Evolutionary conservation across 1,284 basidiomycete genomes (phyloP), one percentile per base, ranked within the genome.

Genomic region (Butyriboletus pseudospeciosus): DNA sequence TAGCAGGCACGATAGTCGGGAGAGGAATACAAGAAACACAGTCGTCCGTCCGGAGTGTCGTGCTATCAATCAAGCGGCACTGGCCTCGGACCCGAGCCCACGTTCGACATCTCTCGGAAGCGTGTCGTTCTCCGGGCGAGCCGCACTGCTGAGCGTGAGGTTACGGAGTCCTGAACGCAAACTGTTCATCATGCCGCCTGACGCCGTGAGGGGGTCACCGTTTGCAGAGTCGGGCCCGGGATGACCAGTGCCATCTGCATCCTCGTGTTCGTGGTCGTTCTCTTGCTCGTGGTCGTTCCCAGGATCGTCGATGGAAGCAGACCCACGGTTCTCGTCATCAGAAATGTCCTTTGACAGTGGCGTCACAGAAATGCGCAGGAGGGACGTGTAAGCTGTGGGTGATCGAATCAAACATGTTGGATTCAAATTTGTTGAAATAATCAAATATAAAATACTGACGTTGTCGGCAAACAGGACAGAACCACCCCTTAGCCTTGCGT

Each of bases 401-500:
- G 14, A 28, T 26, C 38, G 23, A 12, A 45, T 38, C 26, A 50
- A 40, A 51, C 32, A 23, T 25, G 44, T 32, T 20, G 7, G 3
- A 30, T 12, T 20, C 8, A 13, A 43, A 28, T 6, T 20, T 35
- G 32, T 43, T 50, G 26, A 28, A 26, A 45, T 10, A 23, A 2
- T 7, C 8, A 43, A 28, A 47, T 34, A n/a, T 52, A 38, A 55
- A 55, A 52, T 16, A 76, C 86, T 71, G 61, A 87, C 86, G 91
- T 77, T 94, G 92, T 63, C 92, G 81, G 69, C 92, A 94, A 48
- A 95, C 90, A 32, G 92, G 92, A 69, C 92, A 95, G 80, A 90
- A 92, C 92, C 92, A 95, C 16, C 92, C 92, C 72, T 95, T 95
- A 2, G 91, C 88, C 74, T 91, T 94, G 62, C 92, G 80, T 77